Evolutionary conservation across 2,329 filamentous ascomycete species (phyloP).

Genomic region (Lecanicillium sp.): DNA sequence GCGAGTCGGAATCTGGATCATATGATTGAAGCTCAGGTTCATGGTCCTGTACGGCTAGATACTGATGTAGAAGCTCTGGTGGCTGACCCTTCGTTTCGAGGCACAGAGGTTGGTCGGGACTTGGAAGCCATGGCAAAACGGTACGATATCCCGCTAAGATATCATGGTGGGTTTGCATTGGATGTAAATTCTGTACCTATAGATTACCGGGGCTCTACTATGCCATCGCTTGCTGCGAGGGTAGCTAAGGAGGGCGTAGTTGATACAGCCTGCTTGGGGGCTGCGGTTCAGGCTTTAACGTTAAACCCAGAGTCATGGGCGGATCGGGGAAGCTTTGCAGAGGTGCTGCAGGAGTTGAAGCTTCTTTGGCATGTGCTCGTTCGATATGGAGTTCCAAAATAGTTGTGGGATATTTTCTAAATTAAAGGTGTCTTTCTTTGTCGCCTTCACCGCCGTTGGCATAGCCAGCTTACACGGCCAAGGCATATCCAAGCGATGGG

Average conservation of each 20-base stretch:
- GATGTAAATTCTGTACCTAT: conserved; percentile 4
- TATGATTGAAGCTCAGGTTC: conserved; percentile 14
- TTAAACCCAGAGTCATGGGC: conserved; percentile 1
- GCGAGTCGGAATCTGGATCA: conserved; percentile 13
- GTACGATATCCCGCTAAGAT: conserved; percentile 11
- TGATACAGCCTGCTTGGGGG: conserved; percentile 4
- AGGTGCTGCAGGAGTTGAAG: conserved; percentile 10
- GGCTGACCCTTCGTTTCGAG: conserved; percentile 12
- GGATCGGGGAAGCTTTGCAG: conserved; percentile 4
- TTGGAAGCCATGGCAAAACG: conserved; percentile 8
- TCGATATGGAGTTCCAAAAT: conserved; percentile 5
- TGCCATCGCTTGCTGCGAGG: conserved; percentile 11
- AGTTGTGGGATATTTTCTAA: too few relatives aligned
- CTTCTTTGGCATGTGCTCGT: conserved; percentile 12
- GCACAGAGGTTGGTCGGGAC: conserved; percentile 5
- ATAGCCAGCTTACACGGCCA: too few relatives aligned
- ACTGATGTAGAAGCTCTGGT: conserved; percentile 14
- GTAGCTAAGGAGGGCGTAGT: conserved; percentile 8
- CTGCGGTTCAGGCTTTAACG: not conserved
- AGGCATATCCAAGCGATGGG: too few relatives aligned
- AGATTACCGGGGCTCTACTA: conserved; percentile 13
- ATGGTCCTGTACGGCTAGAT: conserved; percentile 11
- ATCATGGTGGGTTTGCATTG: conserved; percentile 9
- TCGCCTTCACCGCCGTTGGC: too few relatives aligned
- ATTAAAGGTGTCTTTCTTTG: too few relatives aligned